These are phyloP conservation scores for Trichophyton benhamiae DNA, from an alignment of 2,329 filamentous ascomycete genomes.

Conservation along the genomic window DNA sequence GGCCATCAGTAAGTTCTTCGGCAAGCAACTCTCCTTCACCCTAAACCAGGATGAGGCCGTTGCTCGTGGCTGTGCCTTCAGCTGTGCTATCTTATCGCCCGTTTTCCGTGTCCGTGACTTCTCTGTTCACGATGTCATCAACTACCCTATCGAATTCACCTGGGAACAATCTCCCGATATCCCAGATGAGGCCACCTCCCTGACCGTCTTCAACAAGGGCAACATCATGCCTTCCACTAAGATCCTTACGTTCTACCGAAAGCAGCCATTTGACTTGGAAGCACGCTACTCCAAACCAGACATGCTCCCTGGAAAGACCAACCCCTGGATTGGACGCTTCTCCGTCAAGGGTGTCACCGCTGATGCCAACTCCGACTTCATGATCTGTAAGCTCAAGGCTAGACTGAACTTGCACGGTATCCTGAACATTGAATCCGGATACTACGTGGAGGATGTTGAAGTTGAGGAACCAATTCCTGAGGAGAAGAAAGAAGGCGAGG, in stretches of 20 bases:
- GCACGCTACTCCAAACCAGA: constrained; percentile 85
- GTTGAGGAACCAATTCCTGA: constrained; percentile 84
- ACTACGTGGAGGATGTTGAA: constrained; percentile 96
- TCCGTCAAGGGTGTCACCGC: constrained; percentile 96
- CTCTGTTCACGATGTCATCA: constrained; percentile 90
- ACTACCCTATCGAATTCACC: constrained; percentile 95
- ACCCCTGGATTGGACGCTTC: constrained; percentile 94
- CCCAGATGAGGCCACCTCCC: constrained; percentile 91
- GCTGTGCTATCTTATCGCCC: constrained; percentile 91
- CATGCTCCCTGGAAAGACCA: constrained; percentile 71
- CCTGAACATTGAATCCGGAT: constrained; percentile 89
- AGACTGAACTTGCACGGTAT: constrained; percentile 93
- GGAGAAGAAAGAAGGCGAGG: constrained; percentile 53
- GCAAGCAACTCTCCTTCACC: constrained; percentile 85
- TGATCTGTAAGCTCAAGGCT: constrained; percentile 99
- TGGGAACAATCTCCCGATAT: constrained; percentile 99
- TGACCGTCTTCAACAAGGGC: constrained; percentile 95
- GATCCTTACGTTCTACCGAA: constrained; percentile 98
- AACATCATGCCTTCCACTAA: constrained; percentile 97
- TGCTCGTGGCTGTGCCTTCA: constrained; percentile 90
- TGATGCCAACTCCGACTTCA: constrained; percentile 88
- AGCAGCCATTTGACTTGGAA: constrained; percentile 93
- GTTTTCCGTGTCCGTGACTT: constrained; percentile 99
- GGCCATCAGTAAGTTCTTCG: constrained; percentile 78
- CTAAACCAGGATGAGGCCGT: constrained; percentile 97